These are phyloP conservation scores for Vaccinium darrowii DNA, from an alignment of 148 eudicot species.

Conservation along the genomic window DNA sequence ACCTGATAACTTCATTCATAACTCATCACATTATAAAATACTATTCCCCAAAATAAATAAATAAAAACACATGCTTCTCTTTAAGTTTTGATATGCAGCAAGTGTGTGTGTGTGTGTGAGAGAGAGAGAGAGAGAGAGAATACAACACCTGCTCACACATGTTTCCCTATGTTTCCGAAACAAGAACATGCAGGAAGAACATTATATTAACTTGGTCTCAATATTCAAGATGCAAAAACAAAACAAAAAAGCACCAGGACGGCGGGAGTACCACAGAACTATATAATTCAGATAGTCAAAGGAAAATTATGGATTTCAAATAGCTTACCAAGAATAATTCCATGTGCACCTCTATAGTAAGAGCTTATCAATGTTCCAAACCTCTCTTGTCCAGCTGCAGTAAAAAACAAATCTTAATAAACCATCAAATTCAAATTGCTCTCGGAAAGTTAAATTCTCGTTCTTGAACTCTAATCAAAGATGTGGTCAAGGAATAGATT, in stretches of 20 bases:
- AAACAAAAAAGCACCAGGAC: background rate
- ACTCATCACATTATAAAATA: background rate
- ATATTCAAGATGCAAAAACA: background rate
- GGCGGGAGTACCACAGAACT: too few relatives aligned
- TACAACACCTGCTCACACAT: background rate
- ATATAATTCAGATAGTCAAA: background rate
- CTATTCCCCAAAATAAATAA: background rate
- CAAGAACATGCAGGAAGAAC: background rate
- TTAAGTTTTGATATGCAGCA: background rate
- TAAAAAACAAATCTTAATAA: conserved; percentile 3
- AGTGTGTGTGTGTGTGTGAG: background rate
- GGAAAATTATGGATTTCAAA: background rate
- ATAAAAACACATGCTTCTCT: background rate
- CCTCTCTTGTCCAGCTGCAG: conserved; percentile 79
- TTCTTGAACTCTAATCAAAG: background rate
- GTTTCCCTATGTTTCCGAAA: background rate
- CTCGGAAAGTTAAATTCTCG: background rate
- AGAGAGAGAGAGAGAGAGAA: background rate
- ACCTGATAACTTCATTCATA: background rate
- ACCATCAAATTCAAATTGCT: background rate
- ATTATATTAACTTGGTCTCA: background rate
- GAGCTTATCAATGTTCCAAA: conserved; percentile 61
- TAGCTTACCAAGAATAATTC: conserved; percentile 56
- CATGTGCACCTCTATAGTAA: conserved; percentile 73
- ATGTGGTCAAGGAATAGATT: background rate